Base-by-base conservation (phyloP, 495 filamentous ascomycete species). In the Lasiosphaeria hispida region DNA sequence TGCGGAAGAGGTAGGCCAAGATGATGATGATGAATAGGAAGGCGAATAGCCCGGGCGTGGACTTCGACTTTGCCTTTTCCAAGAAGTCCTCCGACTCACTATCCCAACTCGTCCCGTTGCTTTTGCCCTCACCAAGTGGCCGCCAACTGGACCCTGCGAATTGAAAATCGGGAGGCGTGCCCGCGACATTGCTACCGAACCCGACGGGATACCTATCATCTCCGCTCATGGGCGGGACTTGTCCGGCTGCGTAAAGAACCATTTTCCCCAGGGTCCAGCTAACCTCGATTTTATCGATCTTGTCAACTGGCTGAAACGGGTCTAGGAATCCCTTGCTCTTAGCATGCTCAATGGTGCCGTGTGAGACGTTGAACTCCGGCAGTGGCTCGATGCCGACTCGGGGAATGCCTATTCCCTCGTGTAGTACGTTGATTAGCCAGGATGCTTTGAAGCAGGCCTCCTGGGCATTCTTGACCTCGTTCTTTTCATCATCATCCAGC, bases 191-290 rank as follows among this genome's bases (percentile, higher is more conserved):
- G 75, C 82, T 88, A 41, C 94, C 94, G 66, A 97, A 97, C 1
- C 94, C 94, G 8, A 99, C 95, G 0, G 90, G 88, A 6, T 89
- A 75, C 7, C 65, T 65, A 48, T 74, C 66, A 48, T 85, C 78
- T 33, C 80, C 73, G 2, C 75, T 72, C 10, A 79, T 74, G 0
- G 88, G 79, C 0, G 88, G 87, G 13, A 97, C 80, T 70, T 97
- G 90, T 6, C 90, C 92, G 7, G 94, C 85, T 0, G 93, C 94
- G 63, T 97, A 99, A 17, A 99, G 83, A n/a, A 97, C 86, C 79
- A 97, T 97, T 72, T 96, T 96, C 3, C 94, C 94, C 0, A 99
- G 76, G 0, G 94, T 97, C 94, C 94, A 99, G 74, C 90, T 95
- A n/a, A 99, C 89, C 75, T 99, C 94, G 11, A 90, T 88, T 39